Base-by-base conservation (phyloP, 768 basidiomycete species). In the Gyrodon lividus region DNA sequence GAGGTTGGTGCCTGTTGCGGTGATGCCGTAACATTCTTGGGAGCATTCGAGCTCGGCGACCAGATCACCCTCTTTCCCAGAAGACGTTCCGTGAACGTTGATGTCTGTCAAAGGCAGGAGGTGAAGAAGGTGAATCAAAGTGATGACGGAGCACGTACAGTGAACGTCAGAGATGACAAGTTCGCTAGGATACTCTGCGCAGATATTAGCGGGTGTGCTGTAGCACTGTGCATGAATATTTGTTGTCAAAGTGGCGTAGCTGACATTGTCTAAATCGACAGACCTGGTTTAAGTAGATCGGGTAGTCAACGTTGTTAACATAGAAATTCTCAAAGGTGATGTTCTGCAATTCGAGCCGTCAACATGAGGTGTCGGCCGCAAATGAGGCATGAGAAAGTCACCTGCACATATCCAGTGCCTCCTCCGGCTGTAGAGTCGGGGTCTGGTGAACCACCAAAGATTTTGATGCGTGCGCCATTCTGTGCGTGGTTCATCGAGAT, bases 391-490 rank as follows among this genome's bases (percentile, higher is more conserved):
- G 6, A 8, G 7, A 0, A 48, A 35, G 54, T 54, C 42, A 67
- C 76, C 67, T 56, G 62, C 34, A 76, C 76, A 43, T 68, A 74
- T 13, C 76, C 75, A 3, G 60, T 64, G 12, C 77, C 77, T 28
- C 77, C 77, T 20, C 77, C 77, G 8, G 69, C 57, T 2, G 71
- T 72, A 59, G 48, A 67, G 51, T 70, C 59, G 2, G 75, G 65
- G 46, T 68, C 61, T 6, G 76, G 72, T 23, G 69, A 71, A 0
- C 76, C 78, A 4, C 74, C 75, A 52, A 77, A 80, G 5, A 74
- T 74, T 61, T 80, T 80, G 68, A 79, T 78, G n/a, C 76, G 71
- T 0, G 76, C 77, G 2, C 77, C 78, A 51, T 79, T 77, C 56
- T 76, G 64, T 3, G 75, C 73, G 40, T 78, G 74, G 22, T 68